Conservation (phyloP, 257 asterid genomes). For the Lycium ferocissimum region DNA sequence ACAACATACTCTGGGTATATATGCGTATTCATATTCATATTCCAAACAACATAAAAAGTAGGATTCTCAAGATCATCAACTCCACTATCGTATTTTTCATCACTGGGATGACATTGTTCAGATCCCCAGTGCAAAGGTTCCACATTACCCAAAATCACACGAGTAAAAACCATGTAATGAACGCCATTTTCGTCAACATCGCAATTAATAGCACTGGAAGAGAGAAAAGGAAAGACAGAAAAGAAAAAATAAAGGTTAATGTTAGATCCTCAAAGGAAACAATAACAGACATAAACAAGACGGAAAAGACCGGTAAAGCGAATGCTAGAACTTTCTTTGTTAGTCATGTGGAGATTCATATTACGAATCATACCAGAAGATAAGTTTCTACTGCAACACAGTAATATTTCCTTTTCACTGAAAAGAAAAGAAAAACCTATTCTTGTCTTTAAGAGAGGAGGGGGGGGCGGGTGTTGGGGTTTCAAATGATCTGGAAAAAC, state of each 20-base stretch:
- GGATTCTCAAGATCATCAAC: constrained; percentile 79
- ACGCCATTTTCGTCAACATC: constrained; percentile 90
- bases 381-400: neutral
- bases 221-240: neutral
- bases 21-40: constrained; percentile 80
- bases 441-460: neutral
- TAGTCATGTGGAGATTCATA: constrained; percentile 18
- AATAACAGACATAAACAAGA: constrained; percentile 19
- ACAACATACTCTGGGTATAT: constrained; percentile 80
- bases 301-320: neutral
- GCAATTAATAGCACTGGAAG: constrained; percentile 34
- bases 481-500: neutral
- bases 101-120: constrained; percentile 84
- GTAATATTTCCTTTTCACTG: constrained; percentile 47
- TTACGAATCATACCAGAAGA: neutral
- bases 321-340: neutral
- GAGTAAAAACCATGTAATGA: constrained; percentile 64
- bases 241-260: neutral
- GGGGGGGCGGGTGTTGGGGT: no score
- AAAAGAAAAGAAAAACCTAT: constrained; percentile 26
- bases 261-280: constrained; percentile 23
- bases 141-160: constrained; percentile 63
- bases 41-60: constrained; percentile 73
- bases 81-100: constrained; percentile 86
- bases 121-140: constrained; percentile 78